Percentiles rank a stretch among this genome's conserved stretches.
Conservation (phyloP, 1,284 basidiomycete species). For the Apiotrichum laibachii region DNA sequence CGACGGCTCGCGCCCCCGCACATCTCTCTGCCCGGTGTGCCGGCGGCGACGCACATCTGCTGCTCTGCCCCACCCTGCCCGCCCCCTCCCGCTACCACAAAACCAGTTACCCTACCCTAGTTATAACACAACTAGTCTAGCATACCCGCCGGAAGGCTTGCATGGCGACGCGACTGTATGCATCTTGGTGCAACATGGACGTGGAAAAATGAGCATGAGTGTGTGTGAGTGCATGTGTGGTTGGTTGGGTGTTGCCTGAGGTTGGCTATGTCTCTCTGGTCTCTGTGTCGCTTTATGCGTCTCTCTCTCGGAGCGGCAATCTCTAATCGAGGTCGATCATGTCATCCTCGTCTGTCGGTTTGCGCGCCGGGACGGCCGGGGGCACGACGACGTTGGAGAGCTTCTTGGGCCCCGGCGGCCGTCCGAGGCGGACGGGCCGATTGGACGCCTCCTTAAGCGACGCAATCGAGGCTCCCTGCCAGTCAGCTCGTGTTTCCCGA, state of each 20-base stretch:
- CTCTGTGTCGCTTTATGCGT: no score
- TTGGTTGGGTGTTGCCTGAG: no score
- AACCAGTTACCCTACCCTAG: neutral
- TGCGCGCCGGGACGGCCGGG: neutral
- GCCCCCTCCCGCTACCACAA: neutral
- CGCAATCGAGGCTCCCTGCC: constrained; percentile 22
- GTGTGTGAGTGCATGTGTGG: neutral
- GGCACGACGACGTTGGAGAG: constrained; percentile 9
- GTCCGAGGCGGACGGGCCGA: constrained; percentile 6
- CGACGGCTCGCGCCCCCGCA: no score
- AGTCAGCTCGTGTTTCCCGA: neutral
- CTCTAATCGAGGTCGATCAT: constrained; percentile 33
- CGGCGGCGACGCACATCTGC: neutral
- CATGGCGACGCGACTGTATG: constrained; percentile 10
- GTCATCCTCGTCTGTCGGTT: constrained; percentile 3
- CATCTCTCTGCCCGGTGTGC: no score
- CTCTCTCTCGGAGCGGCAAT: neutral
- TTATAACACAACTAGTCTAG: constrained; percentile 1
- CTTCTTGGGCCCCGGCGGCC: constrained; percentile 9
- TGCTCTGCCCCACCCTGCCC: neutral
- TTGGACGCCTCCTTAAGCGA: constrained; percentile 16
- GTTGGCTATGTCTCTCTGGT: no score
- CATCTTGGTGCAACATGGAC: constrained; percentile 4
- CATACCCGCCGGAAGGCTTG: constrained; percentile 7
- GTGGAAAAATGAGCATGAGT: neutral